phyloP scores from a whole-genome alignment of 495 filamentous ascomycete species.

The Aspergillus panamensis region DNA sequence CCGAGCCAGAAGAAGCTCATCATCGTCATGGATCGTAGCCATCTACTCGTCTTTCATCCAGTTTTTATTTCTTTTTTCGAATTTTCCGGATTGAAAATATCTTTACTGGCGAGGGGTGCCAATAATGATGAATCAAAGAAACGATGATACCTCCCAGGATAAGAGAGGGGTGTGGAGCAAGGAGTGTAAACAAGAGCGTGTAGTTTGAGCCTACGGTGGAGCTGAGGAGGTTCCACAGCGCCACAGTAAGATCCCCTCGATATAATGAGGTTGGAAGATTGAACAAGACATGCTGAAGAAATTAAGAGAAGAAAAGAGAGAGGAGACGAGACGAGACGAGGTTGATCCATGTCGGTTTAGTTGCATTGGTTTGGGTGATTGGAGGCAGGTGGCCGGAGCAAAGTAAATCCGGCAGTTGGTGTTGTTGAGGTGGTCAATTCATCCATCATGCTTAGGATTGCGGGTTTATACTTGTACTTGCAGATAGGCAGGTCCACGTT shows the following conservation, averaged over 20 bases:
- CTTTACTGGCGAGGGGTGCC: neutral
- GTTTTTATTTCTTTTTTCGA: neutral
- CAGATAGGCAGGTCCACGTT: neutral
- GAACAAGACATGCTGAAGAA: neutral
- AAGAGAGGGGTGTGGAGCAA: neutral
- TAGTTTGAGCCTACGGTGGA: neutral
- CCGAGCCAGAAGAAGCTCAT: slow-evolving; percentile 60
- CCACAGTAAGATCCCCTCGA: neutral
- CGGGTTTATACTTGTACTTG: neutral
- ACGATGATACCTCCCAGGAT: neutral
- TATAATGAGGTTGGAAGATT: neutral
- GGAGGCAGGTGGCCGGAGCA: slow-evolving; percentile 23
- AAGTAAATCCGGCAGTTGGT: slow-evolving; percentile 35
- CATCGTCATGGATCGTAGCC: slow-evolving; percentile 57
- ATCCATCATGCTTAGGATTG: neutral
- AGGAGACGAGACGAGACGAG: slow-evolving; percentile 1
- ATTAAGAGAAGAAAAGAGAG: neutral
- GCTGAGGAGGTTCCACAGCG: neutral
- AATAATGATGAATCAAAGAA: neutral
- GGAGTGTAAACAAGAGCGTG: neutral
- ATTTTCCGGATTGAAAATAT: neutral
- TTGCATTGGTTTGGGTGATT: slow-evolving; percentile 4
- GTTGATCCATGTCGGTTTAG: neutral
- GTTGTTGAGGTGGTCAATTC: slow-evolving; percentile 39
- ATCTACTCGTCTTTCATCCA: slow-evolving; percentile 18